Evolutionary conservation across 306 rosid genomes (phyloP), one percentile per base, ranked within the genome.

Genomic region (Coriaria nepalensis): DNA sequence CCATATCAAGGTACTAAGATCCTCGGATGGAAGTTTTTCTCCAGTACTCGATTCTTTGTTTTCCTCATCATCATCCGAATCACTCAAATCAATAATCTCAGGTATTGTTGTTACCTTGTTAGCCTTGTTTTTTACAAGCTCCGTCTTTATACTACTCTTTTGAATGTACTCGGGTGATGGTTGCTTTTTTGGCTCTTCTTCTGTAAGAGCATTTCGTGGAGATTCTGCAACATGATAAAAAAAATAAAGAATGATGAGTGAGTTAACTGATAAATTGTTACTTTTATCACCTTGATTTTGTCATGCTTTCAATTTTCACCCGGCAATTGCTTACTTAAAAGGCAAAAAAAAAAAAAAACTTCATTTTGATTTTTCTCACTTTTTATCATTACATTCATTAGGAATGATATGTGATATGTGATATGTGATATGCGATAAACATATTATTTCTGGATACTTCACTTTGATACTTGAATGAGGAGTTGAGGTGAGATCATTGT

Each of bases 31-130:
- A 52, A 62, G 33, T 44, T 13, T 71, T 13, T 54, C 60, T 58
- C 34, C 45, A 32, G 42, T 14, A 11, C 43, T 61, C 46, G 55
- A 33, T 41, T 57, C 50, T 32, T 75, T 69, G 6, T 35, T 58
- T 5, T 64, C 68, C 0, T 77, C 86, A 0, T 79, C 88, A 13
- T 82, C 86, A 4, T n/a, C n/a, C n/a, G n/a, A n/a, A n/a, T n/a
- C n/a, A n/a, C 87, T 78, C 37, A 85, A 51, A 60, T 76, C 68
- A 51, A 76, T 77, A 39, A 86, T 50, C 51, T 47, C 57, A 33
- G 78, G 15, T 36, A 64, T 64, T 36, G 15, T 41, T 10, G 35
- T 48, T 52, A 13, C 60, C 47, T 53, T 52, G 52, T 57, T 56
- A 5, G 46, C 61, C 14, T 6, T 38, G 40, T 29, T 42, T 29